Evolutionary conservation across 1,284 basidiomycete species (phyloP).

Genomic region (Grifola frondosa): DNA sequence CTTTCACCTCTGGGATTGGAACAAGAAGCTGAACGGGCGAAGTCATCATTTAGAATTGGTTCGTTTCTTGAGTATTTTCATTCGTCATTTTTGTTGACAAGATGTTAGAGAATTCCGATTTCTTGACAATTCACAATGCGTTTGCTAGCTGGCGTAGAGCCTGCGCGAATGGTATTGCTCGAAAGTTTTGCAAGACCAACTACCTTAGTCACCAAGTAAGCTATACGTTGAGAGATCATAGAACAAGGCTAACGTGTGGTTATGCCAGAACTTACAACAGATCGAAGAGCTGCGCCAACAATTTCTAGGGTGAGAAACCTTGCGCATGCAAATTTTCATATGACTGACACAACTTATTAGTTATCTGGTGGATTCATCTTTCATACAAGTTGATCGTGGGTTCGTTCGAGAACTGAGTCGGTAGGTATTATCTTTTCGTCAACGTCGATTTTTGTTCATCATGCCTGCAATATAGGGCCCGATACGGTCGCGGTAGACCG

Average conservation of each 20-base stretch:
- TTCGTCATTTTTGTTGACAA: not conserved
- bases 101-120: constrained; percentile 87
- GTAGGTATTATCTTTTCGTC: constrained; percentile 36
- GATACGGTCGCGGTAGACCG: constrained; percentile 73
- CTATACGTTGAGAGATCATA: not conserved
- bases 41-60: constrained; percentile 79
- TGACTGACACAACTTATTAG: constrained; percentile 35
- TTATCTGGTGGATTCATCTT: constrained; percentile 85
- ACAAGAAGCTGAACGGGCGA: constrained; percentile 84
- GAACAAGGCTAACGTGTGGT: not conserved
- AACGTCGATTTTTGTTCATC: not conserved
- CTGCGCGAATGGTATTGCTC: constrained; percentile 61
- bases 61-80: constrained; percentile 23
- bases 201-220: constrained; percentile 84
- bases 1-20: constrained; percentile 88
- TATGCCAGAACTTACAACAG: constrained; percentile 80
- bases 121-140: constrained; percentile 90
- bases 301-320: constrained; percentile 65
- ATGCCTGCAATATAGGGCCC: constrained; percentile 51
- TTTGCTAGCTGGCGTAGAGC: constrained; percentile 87
- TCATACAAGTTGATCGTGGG: constrained; percentile 70
- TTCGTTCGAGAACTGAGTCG: constrained; percentile 74
- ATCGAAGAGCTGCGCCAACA: constrained; percentile 98
- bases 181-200: constrained; percentile 81
- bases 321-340: not conserved